These are phyloP conservation scores for Eucalyptus brandiana DNA, from an alignment of 345 rosid species.

Conservation along the genomic window DNA sequence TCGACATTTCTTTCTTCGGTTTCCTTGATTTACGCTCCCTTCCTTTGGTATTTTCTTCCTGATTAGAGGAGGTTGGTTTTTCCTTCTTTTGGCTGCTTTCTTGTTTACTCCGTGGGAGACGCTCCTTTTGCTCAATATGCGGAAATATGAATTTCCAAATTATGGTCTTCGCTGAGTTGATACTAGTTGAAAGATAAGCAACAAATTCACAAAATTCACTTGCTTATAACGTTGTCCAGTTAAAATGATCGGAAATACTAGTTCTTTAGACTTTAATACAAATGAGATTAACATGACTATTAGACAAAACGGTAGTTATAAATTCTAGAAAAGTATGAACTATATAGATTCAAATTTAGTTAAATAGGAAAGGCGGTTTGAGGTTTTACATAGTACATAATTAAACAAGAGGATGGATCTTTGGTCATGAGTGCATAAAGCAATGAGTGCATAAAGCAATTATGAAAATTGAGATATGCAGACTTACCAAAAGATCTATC, in stretches of 20 bases:
- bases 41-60: neutral
- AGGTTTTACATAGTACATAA: neutral
- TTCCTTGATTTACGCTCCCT: neutral
- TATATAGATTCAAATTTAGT: neutral
- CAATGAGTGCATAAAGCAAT: neutral
- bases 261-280: neutral
- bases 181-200: neutral
- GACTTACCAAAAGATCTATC: neutral
- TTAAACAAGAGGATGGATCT: neutral
- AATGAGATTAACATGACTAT: neutral
- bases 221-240: neutral
- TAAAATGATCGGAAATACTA: neutral
- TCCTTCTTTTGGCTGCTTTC: neutral
- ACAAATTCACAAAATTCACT: neutral
- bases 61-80: neutral
- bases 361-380: neutral
- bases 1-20: neutral
- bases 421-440: neutral
- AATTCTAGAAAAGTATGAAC: neutral
- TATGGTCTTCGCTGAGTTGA: neutral
- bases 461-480: neutral
- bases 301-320: neutral
- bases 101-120: neutral
- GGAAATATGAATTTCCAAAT: neutral
- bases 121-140: neutral